These are phyloP conservation scores for Neurospora sp. DNA, from an alignment of 2,329 filamentous ascomycete genomes.

Conservation along the genomic window DNA sequence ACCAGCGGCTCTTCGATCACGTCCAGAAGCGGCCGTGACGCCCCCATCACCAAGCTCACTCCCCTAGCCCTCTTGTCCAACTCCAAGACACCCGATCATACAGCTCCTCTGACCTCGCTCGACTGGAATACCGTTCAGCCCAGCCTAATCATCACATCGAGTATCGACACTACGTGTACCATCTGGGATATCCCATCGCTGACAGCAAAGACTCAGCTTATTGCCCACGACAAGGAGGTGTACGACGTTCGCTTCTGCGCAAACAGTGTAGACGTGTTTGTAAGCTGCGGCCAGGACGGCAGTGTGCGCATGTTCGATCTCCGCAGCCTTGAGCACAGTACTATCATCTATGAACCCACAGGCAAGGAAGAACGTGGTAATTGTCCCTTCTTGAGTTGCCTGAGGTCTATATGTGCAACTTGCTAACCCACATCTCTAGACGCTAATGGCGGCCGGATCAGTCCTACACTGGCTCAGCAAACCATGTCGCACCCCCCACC, in stretches of 20 bases:
- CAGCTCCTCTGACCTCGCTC: slow-evolving; percentile 86
- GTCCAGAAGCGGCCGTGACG: slow-evolving; percentile 47
- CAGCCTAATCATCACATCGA: slow-evolving; percentile 95
- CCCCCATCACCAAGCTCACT: slow-evolving; percentile 68
- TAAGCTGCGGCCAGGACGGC: slow-evolving; percentile 93
- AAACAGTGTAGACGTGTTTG: slow-evolving; percentile 96
- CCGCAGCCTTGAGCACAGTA: slow-evolving; percentile 91
- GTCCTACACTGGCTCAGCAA: slow-evolving; percentile 66
- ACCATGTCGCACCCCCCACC: slow-evolving; percentile 70
- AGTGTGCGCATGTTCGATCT: slow-evolving; percentile 99
- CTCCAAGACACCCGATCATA: slow-evolving; percentile 97
- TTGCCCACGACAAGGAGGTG: slow-evolving; percentile 97
- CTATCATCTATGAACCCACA: slow-evolving; percentile 96
- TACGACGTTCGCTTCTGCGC: slow-evolving; percentile 98
- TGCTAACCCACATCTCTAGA: slow-evolving; percentile 25
- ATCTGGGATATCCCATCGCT: slow-evolving; percentile 99
- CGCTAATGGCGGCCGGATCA: slow-evolving; percentile 51
- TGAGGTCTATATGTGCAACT: not conserved
- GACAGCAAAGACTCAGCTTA: slow-evolving; percentile 95
- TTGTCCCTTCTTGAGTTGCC: slow-evolving; percentile 7
- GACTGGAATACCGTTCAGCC: slow-evolving; percentile 98
- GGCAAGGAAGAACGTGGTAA: slow-evolving; percentile 70
- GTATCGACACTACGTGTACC: slow-evolving; percentile 97
- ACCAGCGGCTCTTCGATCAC: slow-evolving; percentile 57
- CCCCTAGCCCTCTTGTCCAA: slow-evolving; percentile 90